Conservation (phyloP, 352 stramenopile genomes). For the Pythium grandisporangium region DNA sequence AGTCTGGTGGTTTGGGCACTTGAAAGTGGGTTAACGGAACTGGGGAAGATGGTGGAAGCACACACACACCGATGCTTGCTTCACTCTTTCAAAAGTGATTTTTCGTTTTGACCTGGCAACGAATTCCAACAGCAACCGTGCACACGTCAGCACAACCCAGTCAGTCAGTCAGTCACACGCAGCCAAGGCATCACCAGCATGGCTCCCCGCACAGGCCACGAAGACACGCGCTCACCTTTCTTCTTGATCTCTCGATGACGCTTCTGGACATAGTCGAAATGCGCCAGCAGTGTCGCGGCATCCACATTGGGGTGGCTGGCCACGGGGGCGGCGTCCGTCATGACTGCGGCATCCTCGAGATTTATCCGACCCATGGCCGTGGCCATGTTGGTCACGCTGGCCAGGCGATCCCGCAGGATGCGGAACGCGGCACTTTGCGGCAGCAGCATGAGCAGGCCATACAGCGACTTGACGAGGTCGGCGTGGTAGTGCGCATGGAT, state of each 20-base stretch:
- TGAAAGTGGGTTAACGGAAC: no score
- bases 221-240: slow-evolving; percentile 29
- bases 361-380: slow-evolving; percentile 75
- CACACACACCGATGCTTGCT: no score
- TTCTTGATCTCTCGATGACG: slow-evolving; percentile 63
- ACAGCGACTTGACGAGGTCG: slow-evolving; percentile 95
- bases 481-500: slow-evolving; percentile 92
- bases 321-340: background rate
- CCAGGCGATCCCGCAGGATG: slow-evolving; percentile 73
- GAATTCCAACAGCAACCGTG: no score
- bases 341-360: slow-evolving; percentile 15
- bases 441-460: slow-evolving; percentile 96
- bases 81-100: no score
- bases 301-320: slow-evolving; percentile 22
- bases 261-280: slow-evolving; percentile 67
- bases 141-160: no score
- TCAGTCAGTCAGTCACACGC: no score
- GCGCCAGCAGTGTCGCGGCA: slow-evolving; percentile 39
- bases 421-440: slow-evolving; percentile 89
- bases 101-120: no score
- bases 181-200: no score
- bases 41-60: no score
- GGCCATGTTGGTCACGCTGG: slow-evolving; percentile 83
- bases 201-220: no score
- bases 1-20: no score